phyloP scores from a whole-genome alignment of 1,284 basidiomycete species.

The Chalciporus sp. region DNA sequence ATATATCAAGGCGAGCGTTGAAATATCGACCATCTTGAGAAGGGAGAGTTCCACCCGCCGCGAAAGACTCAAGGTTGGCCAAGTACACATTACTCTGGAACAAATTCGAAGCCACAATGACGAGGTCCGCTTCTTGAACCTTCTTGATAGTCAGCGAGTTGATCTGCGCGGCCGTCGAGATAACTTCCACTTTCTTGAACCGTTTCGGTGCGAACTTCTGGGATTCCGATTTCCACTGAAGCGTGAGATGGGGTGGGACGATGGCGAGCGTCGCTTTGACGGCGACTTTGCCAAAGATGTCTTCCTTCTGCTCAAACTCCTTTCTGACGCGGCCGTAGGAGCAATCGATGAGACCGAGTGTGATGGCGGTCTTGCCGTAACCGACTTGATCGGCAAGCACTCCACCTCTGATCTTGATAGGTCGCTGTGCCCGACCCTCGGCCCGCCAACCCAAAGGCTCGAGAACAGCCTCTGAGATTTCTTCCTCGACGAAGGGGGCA shows the following conservation, averaged over 20 bases:
- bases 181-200: slow-evolving; percentile 66
- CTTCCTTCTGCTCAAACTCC: slow-evolving; percentile 55
- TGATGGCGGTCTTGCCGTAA: slow-evolving; percentile 96
- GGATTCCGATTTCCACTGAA: slow-evolving; percentile 90
- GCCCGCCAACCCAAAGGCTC: slow-evolving; percentile 90
- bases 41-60: slow-evolving; percentile 67
- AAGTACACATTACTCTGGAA: slow-evolving; percentile 81
- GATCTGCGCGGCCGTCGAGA: slow-evolving; percentile 74
- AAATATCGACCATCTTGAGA: slow-evolving; percentile 84
- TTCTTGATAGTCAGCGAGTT: slow-evolving; percentile 78
- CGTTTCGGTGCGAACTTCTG: slow-evolving; percentile 75
- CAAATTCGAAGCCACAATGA: slow-evolving; percentile 86
- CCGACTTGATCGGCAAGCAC: slow-evolving; percentile 96
- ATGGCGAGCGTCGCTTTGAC: slow-evolving; percentile 83
- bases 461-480: slow-evolving; percentile 88
- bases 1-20: slow-evolving; percentile 72
- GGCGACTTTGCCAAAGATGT: slow-evolving; percentile 68
- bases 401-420: slow-evolving; percentile 80
- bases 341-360: slow-evolving; percentile 84
- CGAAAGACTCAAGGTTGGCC: slow-evolving; percentile 71
- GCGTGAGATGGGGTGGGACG: slow-evolving; percentile 88
- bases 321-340: slow-evolving; percentile 57
- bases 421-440: slow-evolving; percentile 85
- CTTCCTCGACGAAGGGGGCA: slow-evolving; percentile 86
- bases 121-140: slow-evolving; percentile 81